Evolutionary conservation across 139 green algal genomes (phyloP).

Genomic region (Chlamydomonas schloesseri): DNA sequence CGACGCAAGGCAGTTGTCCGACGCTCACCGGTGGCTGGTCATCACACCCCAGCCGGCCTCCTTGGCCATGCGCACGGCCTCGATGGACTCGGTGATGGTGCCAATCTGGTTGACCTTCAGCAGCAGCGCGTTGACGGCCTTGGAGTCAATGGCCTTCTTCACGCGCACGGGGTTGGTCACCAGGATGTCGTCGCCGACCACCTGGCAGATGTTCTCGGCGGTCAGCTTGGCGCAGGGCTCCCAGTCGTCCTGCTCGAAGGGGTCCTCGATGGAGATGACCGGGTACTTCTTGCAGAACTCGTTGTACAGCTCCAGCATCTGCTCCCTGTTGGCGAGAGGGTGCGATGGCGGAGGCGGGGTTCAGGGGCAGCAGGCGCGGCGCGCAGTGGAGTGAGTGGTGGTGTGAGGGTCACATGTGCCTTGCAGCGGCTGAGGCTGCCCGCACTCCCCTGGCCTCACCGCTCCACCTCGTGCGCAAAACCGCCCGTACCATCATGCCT

Average conservation of each 20-base stretch:
- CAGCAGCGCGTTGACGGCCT: constrained; percentile 96
- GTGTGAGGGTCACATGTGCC: too few species aligned
- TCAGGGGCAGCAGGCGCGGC: not conserved
- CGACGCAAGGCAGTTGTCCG: too few species aligned
- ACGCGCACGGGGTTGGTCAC: constrained; percentile 97
- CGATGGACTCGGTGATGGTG: constrained; percentile 95
- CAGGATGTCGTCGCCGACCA: constrained; percentile 98
- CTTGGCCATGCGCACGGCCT: constrained; percentile 95
- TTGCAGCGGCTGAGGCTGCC: too few species aligned
- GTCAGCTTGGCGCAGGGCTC: constrained; percentile 86
- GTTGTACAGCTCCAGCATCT: constrained; percentile 94
- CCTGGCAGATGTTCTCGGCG: constrained; percentile 80
- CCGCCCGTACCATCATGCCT: too few species aligned
- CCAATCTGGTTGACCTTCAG: constrained; percentile 99
- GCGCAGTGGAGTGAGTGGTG: too few species aligned
- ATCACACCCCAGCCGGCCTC: constrained; percentile 98
- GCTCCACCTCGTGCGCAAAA: too few species aligned
- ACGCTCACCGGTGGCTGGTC: constrained; percentile 86
- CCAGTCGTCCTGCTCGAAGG: constrained; percentile 99
- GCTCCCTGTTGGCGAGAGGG: constrained; percentile 15
- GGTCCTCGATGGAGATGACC: constrained; percentile 98
- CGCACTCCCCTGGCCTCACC: too few species aligned
- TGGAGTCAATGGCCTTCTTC: constrained; percentile 93
- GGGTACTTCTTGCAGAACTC: constrained; percentile 91
- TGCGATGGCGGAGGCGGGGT: too few species aligned